A percentile compares a stretch with the other conserved stretches of the same genome.
phyloP scores from a whole-genome alignment of 2,329 filamentous ascomycete genomes.

The Pyricularia sp. region DNA sequence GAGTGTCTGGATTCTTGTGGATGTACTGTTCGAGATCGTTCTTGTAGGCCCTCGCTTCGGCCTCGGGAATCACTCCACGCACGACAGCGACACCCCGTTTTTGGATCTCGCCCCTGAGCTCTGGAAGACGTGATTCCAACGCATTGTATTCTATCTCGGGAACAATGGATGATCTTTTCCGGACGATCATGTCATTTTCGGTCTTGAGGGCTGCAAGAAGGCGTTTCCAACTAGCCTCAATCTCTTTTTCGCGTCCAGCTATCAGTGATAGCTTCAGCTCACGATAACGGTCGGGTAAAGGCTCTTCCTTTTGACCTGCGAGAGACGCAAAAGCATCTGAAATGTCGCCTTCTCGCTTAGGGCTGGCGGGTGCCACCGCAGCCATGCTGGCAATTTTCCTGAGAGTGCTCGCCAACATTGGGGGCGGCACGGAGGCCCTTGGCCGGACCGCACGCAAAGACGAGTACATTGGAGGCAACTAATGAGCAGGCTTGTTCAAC shows the following conservation, averaged over 20 bases:
- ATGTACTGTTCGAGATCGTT: conserved; percentile 56
- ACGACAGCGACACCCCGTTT: conserved; percentile 64
- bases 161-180: conserved; percentile 35
- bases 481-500: neutral
- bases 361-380: conserved; percentile 5
- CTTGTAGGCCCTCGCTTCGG: conserved; percentile 57
- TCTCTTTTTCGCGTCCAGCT: conserved; percentile 33
- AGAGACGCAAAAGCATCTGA: conserved; percentile 53
- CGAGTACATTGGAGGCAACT: neutral
- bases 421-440: neutral
- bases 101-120: conserved; percentile 43
- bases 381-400: conserved; percentile 9
- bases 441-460: neutral
- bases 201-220: conserved; percentile 13
- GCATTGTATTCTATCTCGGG: conserved; percentile 40
- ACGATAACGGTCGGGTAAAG: conserved; percentile 46
- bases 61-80: conserved; percentile 53
- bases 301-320: conserved; percentile 32
- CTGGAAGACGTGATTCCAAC: conserved; percentile 27
- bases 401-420: neutral
- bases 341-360: conserved; percentile 51
- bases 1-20: conserved; percentile 49
- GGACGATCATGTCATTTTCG: conserved; percentile 29
- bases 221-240: conserved; percentile 24
- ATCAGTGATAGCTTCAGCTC: conserved; percentile 45